Evolutionary conservation across 129 eudicot species (phyloP), one percentile per base, ranked within the genome.

Genomic region (Daucus carota): DNA sequence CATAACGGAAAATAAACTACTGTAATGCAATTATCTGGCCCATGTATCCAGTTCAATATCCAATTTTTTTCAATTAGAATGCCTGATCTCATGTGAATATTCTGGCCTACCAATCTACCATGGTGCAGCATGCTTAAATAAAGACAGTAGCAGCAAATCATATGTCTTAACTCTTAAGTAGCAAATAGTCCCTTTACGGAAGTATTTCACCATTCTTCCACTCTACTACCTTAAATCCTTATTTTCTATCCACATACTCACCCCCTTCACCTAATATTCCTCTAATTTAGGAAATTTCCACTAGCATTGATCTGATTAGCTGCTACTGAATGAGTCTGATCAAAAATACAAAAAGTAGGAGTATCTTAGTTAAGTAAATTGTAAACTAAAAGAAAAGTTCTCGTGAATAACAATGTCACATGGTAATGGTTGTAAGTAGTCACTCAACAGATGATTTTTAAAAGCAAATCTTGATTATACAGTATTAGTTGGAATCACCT

Each of bases 401-500:
- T 26, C 38, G 12, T 29, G 9, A 63, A 32, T 16, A 65, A 65
- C 11, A 29, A 65, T 13, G 8, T 65, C 11, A 29, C 7, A 10
- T 24, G n/a, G 34, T 70, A 24, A 41, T 10, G 14, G 32, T 70
- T 41, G n/a, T 70, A 22, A 41, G 50, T 38, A 17, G 24, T 70
- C n/a, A 22, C 17, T 20, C 12, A 26, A 71, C 52, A 22, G 57
- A 70, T 0, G 4, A 43, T 2, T 71, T 18, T 0, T 31, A 42
- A 29, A 42, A 6, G 6, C 22, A 42, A 71, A 24, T 26, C 22
- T 24, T 73, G 34, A 73, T 31, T 33, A 22, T 32, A 43, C 4
- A 50, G 33, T 59, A 11, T 26, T 41, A 54, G 47, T 5, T 36
- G 40, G 44, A 43, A 45, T 26, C 33, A 93, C 98, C 98, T 93